Conservation (phyloP, 768 basidiomycete species). For the Lyophyllum semitale region DNA sequence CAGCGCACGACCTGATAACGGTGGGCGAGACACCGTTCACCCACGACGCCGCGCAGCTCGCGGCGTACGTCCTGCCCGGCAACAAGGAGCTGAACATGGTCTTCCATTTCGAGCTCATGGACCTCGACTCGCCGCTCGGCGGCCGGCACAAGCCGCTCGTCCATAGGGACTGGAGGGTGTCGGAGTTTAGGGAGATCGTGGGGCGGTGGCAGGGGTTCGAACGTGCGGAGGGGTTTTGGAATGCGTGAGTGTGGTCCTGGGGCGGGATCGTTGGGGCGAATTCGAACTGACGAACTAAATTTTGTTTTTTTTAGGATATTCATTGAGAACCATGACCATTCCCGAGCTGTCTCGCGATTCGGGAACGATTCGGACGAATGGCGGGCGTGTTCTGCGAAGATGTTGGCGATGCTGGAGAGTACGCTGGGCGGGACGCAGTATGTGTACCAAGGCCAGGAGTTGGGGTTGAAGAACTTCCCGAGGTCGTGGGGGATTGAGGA, state of each 20-base stretch:
- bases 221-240: slow-evolving; percentile 66
- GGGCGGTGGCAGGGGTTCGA: slow-evolving; percentile 60
- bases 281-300: too few relatives aligned
- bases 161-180: slow-evolving; percentile 49
- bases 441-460: slow-evolving; percentile 77
- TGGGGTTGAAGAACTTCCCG: slow-evolving; percentile 67
- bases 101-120: slow-evolving; percentile 66
- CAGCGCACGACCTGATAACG: slow-evolving; percentile 61
- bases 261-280: too few relatives aligned
- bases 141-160: slow-evolving; percentile 39
- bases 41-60: slow-evolving; percentile 49
- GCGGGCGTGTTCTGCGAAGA: slow-evolving; percentile 61
- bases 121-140: slow-evolving; percentile 51
- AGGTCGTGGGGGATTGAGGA: slow-evolving; percentile 67
- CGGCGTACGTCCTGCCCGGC: slow-evolving; percentile 54
- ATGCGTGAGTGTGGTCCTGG: slow-evolving; percentile 53
- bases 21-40: slow-evolving; percentile 69
- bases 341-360: slow-evolving; percentile 65
- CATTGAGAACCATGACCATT: slow-evolving; percentile 73
- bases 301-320: slow-evolving; percentile 42
- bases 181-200: slow-evolving; percentile 50
- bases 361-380: slow-evolving; percentile 61
- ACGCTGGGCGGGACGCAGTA: slow-evolving; percentile 69
- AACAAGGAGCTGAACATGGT: slow-evolving; percentile 68
- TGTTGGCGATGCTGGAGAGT: slow-evolving; percentile 62